Evolutionary conservation across 2,329 filamentous ascomycete species (phyloP), one percentile per base, ranked within the genome.

Genomic region (Byssochlamys sp.): DNA sequence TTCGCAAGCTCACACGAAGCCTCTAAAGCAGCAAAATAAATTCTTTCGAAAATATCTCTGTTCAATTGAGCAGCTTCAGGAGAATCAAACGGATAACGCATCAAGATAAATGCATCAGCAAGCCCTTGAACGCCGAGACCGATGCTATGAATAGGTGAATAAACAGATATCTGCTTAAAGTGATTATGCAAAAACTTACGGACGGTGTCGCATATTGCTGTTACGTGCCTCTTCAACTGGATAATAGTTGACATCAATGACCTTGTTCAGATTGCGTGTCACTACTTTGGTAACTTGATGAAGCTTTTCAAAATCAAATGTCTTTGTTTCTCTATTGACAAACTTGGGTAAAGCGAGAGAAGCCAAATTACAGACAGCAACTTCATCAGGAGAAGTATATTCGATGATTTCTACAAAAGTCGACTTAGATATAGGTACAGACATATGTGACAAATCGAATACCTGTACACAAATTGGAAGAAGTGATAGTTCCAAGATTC

Each of bases 401-500:
- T 99, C 94, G 63, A 99, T 84, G 68, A 99, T 99, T 78, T 99
- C n/a, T n/a, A n/a, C n/a, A n/a, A n/a, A n/a, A n/a, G n/a, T n/a
- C n/a, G n/a, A n/a, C n/a, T n/a, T n/a, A n/a, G n/a, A n/a, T n/a
- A n/a, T n/a, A n/a, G n/a, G n/a, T n/a, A n/a, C n/a, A n/a, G n/a
- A n/a, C n/a, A n/a, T n/a, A n/a, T n/a, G n/a, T n/a, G n/a, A n/a
- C n/a, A n/a, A n/a, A n/a, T n/a, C n/a, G n/a, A n/a, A n/a, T n/a
- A n/a, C n/a, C 94, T 54, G 92, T 97, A 85, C 94, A 99, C 53
- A 99, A 82, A 77, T 99, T 99, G 71, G 94, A 99, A 82, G 90
- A 96, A 76, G 91, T 90, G 68, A 99, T 99, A 61, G 91, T 96
- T 64, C 94, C 94, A 31, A 99, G 83, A 78, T 99, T 99, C 87